A percentile compares a stretch with the other conserved stretches of the same genome.
Conservation (phyloP, 169 alveolate genomes). For the Neospora caninum region DNA sequence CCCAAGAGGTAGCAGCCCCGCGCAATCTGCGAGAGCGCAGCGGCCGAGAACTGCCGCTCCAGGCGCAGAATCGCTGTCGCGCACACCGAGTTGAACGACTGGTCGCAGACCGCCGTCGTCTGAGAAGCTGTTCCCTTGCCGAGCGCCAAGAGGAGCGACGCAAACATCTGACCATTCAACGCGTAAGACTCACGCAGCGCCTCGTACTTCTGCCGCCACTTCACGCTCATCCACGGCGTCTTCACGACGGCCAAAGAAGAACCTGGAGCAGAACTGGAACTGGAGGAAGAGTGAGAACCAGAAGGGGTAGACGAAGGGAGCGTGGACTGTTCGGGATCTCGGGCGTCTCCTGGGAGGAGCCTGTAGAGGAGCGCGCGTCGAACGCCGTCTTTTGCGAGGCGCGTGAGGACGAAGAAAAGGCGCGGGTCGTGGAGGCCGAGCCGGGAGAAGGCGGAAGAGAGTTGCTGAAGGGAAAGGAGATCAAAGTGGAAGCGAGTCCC, state of each 20-base stretch:
- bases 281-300: neutral
- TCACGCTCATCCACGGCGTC: neutral
- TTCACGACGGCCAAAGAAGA: neutral
- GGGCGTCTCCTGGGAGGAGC: neutral
- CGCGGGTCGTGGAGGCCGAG: constrained; percentile 54
- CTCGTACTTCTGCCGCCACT: constrained; percentile 33
- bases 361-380: neutral
- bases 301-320: neutral
- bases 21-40: constrained; percentile 10
- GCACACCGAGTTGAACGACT: neutral
- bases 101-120: neutral
- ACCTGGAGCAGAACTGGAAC: neutral
- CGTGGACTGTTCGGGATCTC: neutral
- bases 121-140: neutral
- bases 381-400: neutral
- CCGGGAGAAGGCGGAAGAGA: constrained; percentile 20
- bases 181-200: neutral
- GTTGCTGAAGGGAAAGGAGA: constrained; percentile 14
- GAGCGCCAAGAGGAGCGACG: constrained; percentile 7
- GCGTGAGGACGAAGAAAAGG: constrained; percentile 44
- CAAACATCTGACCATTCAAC: constrained; percentile 15
- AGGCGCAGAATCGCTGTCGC: neutral
- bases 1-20: neutral
- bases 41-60: neutral
- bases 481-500: neutral